A percentile compares a stretch with the other conserved stretches of the same genome.
phyloP scores from a whole-genome alignment of 2,329 filamentous ascomycete species.

The Parascedosporium putredinis region DNA sequence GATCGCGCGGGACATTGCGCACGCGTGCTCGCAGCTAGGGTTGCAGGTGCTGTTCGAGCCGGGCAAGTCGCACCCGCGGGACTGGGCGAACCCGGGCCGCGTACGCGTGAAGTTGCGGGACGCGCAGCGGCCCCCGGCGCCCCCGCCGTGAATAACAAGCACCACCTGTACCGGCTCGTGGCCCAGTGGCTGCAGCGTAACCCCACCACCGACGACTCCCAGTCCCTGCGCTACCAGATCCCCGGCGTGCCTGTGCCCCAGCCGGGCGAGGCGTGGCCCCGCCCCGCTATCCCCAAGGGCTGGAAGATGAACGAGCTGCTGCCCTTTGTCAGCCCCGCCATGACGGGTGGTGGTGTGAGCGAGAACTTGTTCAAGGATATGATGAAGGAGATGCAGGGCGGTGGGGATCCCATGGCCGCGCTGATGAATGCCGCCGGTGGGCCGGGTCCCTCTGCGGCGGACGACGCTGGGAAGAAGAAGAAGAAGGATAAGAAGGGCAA shows the following conservation, averaged over 20 bases:
- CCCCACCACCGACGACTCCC: slow-evolving; percentile 60
- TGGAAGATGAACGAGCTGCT: slow-evolving; percentile 84
- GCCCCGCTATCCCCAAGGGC: slow-evolving; percentile 67
- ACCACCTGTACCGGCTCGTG: slow-evolving; percentile 77
- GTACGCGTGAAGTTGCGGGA: slow-evolving; percentile 65
- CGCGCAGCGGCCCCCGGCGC: slow-evolving; percentile 12
- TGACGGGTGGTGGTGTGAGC: slow-evolving; percentile 85
- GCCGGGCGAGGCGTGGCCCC: slow-evolving; percentile 56
- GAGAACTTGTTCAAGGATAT: slow-evolving; percentile 95
- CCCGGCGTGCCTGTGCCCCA: slow-evolving; percentile 57
- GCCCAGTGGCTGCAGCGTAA: slow-evolving; percentile 65
- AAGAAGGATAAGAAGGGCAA: slow-evolving; percentile 42
- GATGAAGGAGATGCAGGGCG: slow-evolving; percentile 77
- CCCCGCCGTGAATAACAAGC: slow-evolving; percentile 61
- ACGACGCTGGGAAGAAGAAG: slow-evolving; percentile 27
- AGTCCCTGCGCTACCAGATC: slow-evolving; percentile 62
- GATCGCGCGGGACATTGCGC: slow-evolving; percentile 78
- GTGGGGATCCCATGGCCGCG: slow-evolving; percentile 34
- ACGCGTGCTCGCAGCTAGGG: slow-evolving; percentile 66
- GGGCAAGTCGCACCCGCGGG: slow-evolving; percentile 85
- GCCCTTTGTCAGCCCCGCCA: slow-evolving; percentile 77
- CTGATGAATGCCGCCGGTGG: slow-evolving; percentile 27
- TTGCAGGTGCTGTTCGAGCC: slow-evolving; percentile 75
- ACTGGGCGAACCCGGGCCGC: slow-evolving; percentile 93
- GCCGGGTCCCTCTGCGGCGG: slow-evolving; percentile 14